Conservation (phyloP, 192 early-diverging fungal genomes). For the Coemansia sp. region DNA sequence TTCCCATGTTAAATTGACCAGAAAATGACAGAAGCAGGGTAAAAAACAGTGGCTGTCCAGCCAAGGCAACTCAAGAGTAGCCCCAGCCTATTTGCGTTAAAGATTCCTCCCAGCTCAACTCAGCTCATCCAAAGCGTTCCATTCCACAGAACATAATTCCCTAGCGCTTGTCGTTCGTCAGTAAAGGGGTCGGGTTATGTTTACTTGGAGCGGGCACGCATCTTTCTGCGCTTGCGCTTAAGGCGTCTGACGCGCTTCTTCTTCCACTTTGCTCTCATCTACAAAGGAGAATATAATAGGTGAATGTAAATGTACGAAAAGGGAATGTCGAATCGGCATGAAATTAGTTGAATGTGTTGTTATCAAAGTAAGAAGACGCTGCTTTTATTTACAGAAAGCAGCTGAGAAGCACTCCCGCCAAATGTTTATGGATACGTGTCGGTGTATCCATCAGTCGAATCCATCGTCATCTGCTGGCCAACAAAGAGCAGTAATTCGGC, state of each 20-base stretch:
- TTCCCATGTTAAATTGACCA: too few species aligned
- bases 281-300: neutral
- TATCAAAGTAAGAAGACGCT: too few species aligned
- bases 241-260: constrained; percentile 73
- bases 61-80: neutral
- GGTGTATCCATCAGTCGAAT: neutral
- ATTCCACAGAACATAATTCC: neutral
- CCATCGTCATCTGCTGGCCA: neutral
- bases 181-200: constrained; percentile 1
- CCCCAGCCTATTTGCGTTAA: neutral
- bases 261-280: constrained; percentile 75
- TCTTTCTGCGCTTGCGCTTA: constrained; percentile 78
- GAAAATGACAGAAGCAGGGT: too few species aligned
- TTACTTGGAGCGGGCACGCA: constrained; percentile 67
- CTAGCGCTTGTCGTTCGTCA: neutral
- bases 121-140: neutral
- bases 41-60: too few species aligned
- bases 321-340: neutral
- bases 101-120: neutral
- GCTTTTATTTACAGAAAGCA: too few species aligned
- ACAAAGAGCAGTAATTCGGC: neutral
- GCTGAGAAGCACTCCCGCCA: too few species aligned
- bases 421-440: neutral
- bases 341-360: neutral
- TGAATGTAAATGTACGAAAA: neutral